Base-by-base conservation (phyloP, 129 eudicot species). In the Centrapalus pauciflorus region DNA sequence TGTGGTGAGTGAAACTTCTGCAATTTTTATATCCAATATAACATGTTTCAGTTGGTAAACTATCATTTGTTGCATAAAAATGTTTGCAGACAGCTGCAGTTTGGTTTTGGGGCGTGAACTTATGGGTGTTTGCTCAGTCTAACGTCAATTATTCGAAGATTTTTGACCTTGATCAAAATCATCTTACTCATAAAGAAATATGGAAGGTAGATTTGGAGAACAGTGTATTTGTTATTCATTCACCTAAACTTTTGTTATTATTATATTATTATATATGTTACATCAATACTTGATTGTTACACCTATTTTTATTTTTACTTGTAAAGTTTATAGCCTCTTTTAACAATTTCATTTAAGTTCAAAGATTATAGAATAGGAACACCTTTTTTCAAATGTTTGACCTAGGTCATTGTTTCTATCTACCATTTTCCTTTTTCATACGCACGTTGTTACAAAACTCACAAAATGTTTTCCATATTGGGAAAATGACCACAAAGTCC, bases 51-150 rank as follows among this genome's bases (percentile, higher is more conserved):
- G 23, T 55, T 10, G 19, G 29, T 25, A 41, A 26, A 55, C 9
- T 55, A 32, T 23, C 51, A 24, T 64, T 48, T 58, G 21, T 27
- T 30, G 64, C 51, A 43, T 56, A 33, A 56, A 25, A 64, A 51
- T 20, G 12, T 35, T 30, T 79, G 83, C 93, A 94, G 99, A 86
- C 99, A 27, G 68, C 89, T 82, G 77, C 83, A 58, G 85, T 94
- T 79, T 94, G 99, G 99, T 82, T 94, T 33, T 94, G 99, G 99
- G 99, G 99, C 3, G 67, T 67, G 30, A 94, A 94, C 72, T 82
- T 94, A 80, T 94, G 99, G 99, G 88, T 89, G 46, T 94, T 94
- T 84, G 76, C 88, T 49, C 93, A 86, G 79, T 66, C 97, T 72
- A 89, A 72, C 16, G 82, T 89, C 72, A 88, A 77, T 57, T 94